Base-by-base conservation (phyloP, 441 rosid genomes). In the Gossypium laxum region DNA sequence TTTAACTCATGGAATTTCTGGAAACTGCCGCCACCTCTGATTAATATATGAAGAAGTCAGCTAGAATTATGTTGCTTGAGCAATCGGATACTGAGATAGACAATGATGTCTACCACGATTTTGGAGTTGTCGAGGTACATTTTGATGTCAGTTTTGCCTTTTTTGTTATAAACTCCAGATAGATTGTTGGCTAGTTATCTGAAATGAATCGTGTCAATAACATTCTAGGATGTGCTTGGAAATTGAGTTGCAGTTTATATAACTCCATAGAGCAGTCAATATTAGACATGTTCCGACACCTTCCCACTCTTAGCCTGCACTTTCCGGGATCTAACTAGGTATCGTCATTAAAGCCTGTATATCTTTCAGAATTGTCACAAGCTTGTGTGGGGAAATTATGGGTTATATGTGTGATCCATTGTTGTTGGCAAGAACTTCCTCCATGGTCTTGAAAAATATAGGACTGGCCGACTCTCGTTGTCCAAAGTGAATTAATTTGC, bases 1-100 rank as follows among this genome's bases (percentile, higher is more conserved):
- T 93, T 74, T 72, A 93, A 93, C 82, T 76, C 93, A 17, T 93
- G 97, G 97, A 93, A 93, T 82, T 93, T 68, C 84, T 93, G 98
- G 98, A 93, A 77, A 81, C 75, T 93, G 45, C 95, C 98, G 1
- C 86, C 91, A 73, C 92, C 88, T 52, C 57, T 30, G 30, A 41
- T 84, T 48, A 79, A 85, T 69, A 67, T 76, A 57, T 85, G 82
- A 86, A 65, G 74, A 52, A 10, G 24, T 38, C 75, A 34, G 60
- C 48, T 28, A 18, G 65, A 69, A 10, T 51, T 17, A 12, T 14
- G 43, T 61, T 56, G 50, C 67, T 41, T 7, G 55, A 63, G 7
- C 63, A 57, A 22, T 67, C 7, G 10, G 58, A 56, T 45, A 18
- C 28, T 2, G 56, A 70, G 52, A 68, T 38, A 14, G 64, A 24